These are phyloP conservation scores for Echites panduratus DNA, from an alignment of 257 asterid genomes.

Conservation along the genomic window DNA sequence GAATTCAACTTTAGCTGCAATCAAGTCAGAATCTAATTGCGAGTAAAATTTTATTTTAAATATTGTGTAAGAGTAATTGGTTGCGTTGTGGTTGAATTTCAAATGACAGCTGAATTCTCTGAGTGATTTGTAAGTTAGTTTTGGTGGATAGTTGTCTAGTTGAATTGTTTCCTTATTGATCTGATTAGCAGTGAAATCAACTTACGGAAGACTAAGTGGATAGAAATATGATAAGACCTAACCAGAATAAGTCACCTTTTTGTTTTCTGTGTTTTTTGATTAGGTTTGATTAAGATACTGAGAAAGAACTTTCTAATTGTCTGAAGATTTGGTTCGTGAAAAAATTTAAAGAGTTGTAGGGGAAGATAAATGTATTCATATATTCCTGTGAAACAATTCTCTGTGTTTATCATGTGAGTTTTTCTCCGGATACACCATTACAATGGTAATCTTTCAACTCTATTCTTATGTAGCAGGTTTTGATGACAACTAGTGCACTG, in stretches of 20 bases:
- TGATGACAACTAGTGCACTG: background rate
- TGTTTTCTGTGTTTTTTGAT: background rate
- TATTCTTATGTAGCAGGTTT: background rate
- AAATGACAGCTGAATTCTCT: background rate
- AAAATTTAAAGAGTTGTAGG: background rate
- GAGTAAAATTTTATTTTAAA: background rate
- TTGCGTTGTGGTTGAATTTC: background rate
- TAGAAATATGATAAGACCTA: too few species aligned
- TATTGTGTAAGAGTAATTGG: background rate
- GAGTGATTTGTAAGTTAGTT: background rate
- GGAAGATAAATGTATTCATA: background rate
- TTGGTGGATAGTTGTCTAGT: background rate
- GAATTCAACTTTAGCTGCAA: background rate
- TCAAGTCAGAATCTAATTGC: background rate
- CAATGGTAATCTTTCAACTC: background rate
- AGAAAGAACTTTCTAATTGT: background rate
- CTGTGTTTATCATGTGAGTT: background rate
- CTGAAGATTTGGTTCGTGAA: background rate
- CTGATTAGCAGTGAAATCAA: background rate
- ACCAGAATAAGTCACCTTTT: background rate
- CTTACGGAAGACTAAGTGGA: background rate
- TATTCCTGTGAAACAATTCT: background rate
- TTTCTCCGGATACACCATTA: background rate
- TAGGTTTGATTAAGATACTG: background rate
- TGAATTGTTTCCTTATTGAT: background rate